phyloP scores from a whole-genome alignment of 148 eudicot genomes.

The Bassia scoparia region DNA sequence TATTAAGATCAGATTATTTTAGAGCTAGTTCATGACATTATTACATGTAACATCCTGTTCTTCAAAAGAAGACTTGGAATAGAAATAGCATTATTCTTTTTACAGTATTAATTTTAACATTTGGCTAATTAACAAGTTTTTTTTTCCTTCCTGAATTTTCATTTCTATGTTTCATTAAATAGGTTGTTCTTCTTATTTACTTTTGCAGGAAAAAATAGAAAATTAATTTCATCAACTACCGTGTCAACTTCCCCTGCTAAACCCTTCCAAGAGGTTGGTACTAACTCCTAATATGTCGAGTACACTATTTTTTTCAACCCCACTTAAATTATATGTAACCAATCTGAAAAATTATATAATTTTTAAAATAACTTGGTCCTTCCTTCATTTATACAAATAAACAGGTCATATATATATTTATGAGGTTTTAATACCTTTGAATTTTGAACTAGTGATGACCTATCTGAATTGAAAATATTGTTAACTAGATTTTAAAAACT shows the following conservation, averaged over 20 bases:
- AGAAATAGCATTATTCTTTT: neutral
- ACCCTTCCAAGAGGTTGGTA: slow-evolving; percentile 42
- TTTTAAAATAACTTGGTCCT: too few species aligned
- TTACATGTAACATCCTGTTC: slow-evolving; percentile 1
- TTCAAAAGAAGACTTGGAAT: slow-evolving; percentile 6
- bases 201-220: slow-evolving; percentile 42
- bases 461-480: too few species aligned
- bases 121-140: neutral
- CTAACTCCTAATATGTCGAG: neutral
- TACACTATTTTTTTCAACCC: neutral
- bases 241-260: slow-evolving; percentile 25
- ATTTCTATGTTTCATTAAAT: neutral
- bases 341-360: neutral
- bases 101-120: neutral
- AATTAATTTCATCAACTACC: slow-evolving; percentile 20
- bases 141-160: neutral
- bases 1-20: neutral
- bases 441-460: too few species aligned
- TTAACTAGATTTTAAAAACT: too few species aligned
- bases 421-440: too few species aligned
- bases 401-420: too few species aligned
- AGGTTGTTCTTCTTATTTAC: neutral
- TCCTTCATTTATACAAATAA: too few species aligned
- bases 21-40: slow-evolving; percentile 1
- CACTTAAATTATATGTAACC: neutral